Evolutionary conservation across 345 rosid species (phyloP).

Genomic region (Nephelium lappaceum): DNA sequence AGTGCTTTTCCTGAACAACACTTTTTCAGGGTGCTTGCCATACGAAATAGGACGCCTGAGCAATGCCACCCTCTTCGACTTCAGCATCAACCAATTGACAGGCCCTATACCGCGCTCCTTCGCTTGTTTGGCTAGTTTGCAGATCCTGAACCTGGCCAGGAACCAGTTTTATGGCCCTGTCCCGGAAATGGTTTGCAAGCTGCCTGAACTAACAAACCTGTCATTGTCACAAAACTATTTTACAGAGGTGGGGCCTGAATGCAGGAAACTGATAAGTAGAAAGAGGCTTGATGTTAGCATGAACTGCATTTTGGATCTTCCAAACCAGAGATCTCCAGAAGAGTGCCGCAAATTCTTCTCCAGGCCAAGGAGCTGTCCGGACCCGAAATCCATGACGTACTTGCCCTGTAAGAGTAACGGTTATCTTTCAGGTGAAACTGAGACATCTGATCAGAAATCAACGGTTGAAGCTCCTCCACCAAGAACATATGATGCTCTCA

Average conservation of each 20-base stretch:
- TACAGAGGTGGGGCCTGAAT: constrained; percentile 56
- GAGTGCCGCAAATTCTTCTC: constrained; percentile 46
- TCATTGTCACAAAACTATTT: constrained; percentile 51
- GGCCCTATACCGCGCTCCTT: constrained; percentile 65
- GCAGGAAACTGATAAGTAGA: constrained; percentile 35
- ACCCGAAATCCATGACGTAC: constrained; percentile 21
- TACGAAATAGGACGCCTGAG: constrained; percentile 51
- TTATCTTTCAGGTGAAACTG: neutral
- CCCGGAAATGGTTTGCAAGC: constrained; percentile 53
- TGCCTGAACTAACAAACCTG: constrained; percentile 37
- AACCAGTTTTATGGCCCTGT: constrained; percentile 49
- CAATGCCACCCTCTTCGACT: constrained; percentile 43
- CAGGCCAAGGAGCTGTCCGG: constrained; percentile 15
- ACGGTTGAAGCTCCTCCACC: constrained; percentile 23
- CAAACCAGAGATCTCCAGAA: constrained; percentile 38
- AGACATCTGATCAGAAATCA: constrained; percentile 7
- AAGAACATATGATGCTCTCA: constrained; percentile 32
- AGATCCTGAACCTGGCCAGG: constrained; percentile 37
- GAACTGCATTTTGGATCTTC: constrained; percentile 62
- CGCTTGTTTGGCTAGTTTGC: constrained; percentile 46
- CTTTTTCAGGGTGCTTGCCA: constrained; percentile 54
- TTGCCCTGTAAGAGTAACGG: constrained; percentile 40
- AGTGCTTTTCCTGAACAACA: constrained; percentile 54
- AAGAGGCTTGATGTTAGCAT: constrained; percentile 43
- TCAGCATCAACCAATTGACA: constrained; percentile 39